Evolutionary conservation across 768 basidiomycete genomes (phyloP).

Genomic region (Coprinopsis marcescibilis): DNA sequence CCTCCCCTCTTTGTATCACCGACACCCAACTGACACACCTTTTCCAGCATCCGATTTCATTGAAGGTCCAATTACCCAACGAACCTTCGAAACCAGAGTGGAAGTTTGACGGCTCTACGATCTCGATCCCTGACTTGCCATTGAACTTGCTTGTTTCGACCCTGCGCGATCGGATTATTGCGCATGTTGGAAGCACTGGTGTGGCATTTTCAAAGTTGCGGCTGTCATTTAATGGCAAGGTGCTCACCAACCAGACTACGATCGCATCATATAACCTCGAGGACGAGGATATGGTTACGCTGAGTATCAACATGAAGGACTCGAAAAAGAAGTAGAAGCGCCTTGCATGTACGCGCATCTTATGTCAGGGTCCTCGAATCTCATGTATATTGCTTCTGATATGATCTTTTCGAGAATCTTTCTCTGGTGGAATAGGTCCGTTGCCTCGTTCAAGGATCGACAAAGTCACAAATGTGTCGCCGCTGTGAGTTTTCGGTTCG

Average conservation of each 20-base stretch:
- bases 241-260: slow-evolving; percentile 81
- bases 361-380: no score
- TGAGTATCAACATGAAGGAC: slow-evolving; percentile 71
- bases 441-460: no score
- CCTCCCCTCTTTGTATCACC: slow-evolving; percentile 1
- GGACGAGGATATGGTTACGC: slow-evolving; percentile 82
- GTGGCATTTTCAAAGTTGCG: slow-evolving; percentile 77
- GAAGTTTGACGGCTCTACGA: slow-evolving; percentile 80
- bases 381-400: no score
- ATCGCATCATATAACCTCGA: slow-evolving; percentile 87
- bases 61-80: slow-evolving; percentile 78
- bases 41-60: slow-evolving; percentile 73
- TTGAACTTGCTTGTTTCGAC: slow-evolving; percentile 83
- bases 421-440: no score
- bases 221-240: slow-evolving; percentile 74
- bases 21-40: background rate
- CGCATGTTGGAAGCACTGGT: slow-evolving; percentile 71
- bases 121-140: slow-evolving; percentile 78
- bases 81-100: slow-evolving; percentile 85
- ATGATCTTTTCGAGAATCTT: no score
- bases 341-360: no score
- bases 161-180: slow-evolving; percentile 82
- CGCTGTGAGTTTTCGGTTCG: no score
- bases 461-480: no score
- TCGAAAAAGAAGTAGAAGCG: slow-evolving; percentile 61